Evolutionary conservation across 2,329 filamentous ascomycete genomes (phyloP).

Genomic region (Phaeosphaeria sp.): DNA sequence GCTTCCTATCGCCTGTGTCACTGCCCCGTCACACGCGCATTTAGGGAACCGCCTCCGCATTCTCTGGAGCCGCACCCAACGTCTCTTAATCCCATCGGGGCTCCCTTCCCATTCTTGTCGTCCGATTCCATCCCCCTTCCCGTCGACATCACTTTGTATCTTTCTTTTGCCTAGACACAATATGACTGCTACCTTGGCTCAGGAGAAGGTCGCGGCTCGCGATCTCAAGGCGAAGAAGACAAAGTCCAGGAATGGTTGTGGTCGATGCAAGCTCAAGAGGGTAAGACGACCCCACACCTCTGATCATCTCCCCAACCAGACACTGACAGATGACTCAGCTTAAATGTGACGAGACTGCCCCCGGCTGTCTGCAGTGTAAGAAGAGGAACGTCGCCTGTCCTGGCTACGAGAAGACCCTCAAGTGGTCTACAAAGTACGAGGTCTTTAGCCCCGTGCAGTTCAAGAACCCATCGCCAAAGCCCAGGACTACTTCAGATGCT

Average conservation of each 20-base stretch:
- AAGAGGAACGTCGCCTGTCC: conserved; percentile 54
- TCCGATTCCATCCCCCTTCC: conserved; percentile 17
- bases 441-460: conserved; percentile 47
- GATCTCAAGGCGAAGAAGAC: conserved; percentile 44
- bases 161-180: conserved; percentile 11
- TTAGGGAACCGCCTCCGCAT: conserved; percentile 24
- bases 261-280: conserved; percentile 45
- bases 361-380: conserved; percentile 53
- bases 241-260: conserved; percentile 45
- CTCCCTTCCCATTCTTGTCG: conserved; percentile 9
- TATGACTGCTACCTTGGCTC: conserved; percentile 38
- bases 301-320: not conserved
- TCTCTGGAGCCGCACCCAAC: conserved; percentile 25
- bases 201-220: conserved; percentile 31
- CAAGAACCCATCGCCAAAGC: conserved; percentile 25
- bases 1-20: conserved; percentile 36
- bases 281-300: conserved; percentile 19
- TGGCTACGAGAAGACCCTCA: conserved; percentile 55
- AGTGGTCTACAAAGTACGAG: conserved; percentile 59
- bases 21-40: conserved; percentile 27
- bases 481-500: conserved; percentile 12
- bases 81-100: conserved; percentile 18
- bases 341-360: conserved; percentile 55
- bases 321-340: conserved; percentile 39
- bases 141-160: conserved; percentile 12